Percentiles rank a stretch among this genome's conserved stretches.
phyloP scores from a whole-genome alignment of 805 yeast species.

The Jamesozyma gamospora region DNA sequence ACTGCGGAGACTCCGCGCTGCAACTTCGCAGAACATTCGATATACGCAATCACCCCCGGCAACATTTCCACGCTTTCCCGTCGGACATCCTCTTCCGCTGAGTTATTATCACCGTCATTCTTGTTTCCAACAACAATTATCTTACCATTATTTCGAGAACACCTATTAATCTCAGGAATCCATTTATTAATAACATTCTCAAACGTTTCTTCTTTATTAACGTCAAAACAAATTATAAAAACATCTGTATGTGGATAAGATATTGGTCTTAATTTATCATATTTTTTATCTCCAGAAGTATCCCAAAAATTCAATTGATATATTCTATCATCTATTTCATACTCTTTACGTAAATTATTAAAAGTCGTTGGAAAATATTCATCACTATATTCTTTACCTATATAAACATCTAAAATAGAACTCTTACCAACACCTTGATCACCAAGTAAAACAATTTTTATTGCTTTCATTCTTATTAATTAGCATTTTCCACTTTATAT shows the following conservation, averaged over 20 bases:
- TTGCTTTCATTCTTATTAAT: constrained; percentile 65
- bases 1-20: constrained; percentile 77
- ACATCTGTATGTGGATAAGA: constrained; percentile 87
- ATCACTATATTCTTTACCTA: constrained; percentile 83
- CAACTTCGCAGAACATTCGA: constrained; percentile 86
- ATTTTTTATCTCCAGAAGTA: constrained; percentile 89
- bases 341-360: constrained; percentile 80
- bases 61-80: constrained; percentile 57
- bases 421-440: constrained; percentile 93
- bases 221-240: constrained; percentile 73
- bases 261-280: constrained; percentile 76
- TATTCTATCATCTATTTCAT: constrained; percentile 16
- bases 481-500: too few relatives aligned
- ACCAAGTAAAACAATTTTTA: constrained; percentile 86
- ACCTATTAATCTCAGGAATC: constrained; percentile 58
- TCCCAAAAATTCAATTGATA: constrained; percentile 81
- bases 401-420: constrained; percentile 72
- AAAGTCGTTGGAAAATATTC: constrained; percentile 84
- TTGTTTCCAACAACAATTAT: constrained; percentile 49
- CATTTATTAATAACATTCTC: constrained; percentile 69
- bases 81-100: not conserved
- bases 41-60: constrained; percentile 58
- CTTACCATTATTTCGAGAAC: constrained; percentile 31
- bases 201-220: constrained; percentile 69
- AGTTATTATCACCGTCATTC: not conserved